Base-by-base conservation (phyloP, 2,329 filamentous ascomycete genomes). In the Aspergillus oerlinghausenensis region DNA sequence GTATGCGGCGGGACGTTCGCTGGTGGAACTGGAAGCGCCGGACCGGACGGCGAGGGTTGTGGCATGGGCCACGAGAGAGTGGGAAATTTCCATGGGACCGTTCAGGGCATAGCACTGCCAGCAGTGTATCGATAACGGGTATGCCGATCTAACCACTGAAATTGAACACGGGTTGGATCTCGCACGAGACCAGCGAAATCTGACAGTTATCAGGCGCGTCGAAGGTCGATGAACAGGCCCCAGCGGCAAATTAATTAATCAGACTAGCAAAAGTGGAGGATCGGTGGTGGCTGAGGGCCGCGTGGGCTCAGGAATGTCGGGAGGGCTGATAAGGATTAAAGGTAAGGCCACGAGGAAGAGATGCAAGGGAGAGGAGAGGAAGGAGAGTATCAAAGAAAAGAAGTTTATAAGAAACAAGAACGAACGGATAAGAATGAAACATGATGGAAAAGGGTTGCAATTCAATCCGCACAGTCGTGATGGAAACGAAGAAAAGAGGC, bases 1-100 rank as follows among this genome's bases (percentile, higher is more conserved):
- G 82, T 89, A 97, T 35, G 79, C 76, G 9, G 80, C 73, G 1
- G 85, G 85, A 23, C 83, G 78, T 9, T 63, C 64, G 45, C 55
- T 55, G 47, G 63, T 59, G 21, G 58, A 56, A 53, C 60, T 60
- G 11, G 61, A 54, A 42, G 62, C 67, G 25, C 50, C 40, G 10
- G 35, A 29, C 7, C 54, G 54, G 11, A 58, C 26, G 48, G 66
- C 63, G 62, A 67, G 65, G 35, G 35, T 59, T 49, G 49, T 38
- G 25, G 14, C 35, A 43, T 48, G 49, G 17, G 50, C 50, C 58
- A 77, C 64, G 52, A 74, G 55, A 60, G 75, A 63, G 55, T 65
- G 69, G 55, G 73, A 64, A 51, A 72, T 60, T 62, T 80, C 77
- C 79, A 81, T 82, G 67, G 58, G 60, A 60, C 59, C 60, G 65